A percentile compares a stretch with the other conserved stretches of the same genome.
These are phyloP conservation scores for Penicillium sp. DNA, from an alignment of 2,329 filamentous ascomycete species.

Conservation along the genomic window DNA sequence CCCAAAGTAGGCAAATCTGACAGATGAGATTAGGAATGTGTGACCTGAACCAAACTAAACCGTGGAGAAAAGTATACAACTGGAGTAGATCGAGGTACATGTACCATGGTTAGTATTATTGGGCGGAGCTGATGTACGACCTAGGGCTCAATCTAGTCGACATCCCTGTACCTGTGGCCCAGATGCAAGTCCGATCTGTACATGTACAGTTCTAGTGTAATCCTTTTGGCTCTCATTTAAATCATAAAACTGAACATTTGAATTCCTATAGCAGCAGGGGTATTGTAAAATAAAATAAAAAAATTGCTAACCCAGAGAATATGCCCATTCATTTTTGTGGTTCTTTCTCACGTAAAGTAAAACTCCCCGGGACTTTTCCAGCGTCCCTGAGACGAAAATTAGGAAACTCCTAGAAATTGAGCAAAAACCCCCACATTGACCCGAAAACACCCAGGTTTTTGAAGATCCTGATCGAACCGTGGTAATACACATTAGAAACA, in stretches of 20 bases:
- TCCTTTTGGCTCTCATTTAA: background rate
- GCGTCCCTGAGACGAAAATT: background rate
- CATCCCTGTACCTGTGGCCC: background rate
- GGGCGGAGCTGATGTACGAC: conserved; percentile 4
- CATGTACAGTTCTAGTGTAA: background rate
- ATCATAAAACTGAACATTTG: background rate
- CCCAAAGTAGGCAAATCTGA: background rate
- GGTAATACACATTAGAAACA: conserved; percentile 29
- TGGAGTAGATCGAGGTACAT: background rate
- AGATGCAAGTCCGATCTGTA: background rate
- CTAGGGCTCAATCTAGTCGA: background rate
- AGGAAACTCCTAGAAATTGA: background rate
- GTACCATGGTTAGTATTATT: background rate
- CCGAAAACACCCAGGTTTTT: conserved; percentile 14
- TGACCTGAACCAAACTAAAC: background rate
- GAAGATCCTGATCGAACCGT: conserved; percentile 17
- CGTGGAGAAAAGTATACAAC: background rate
- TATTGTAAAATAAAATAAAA: background rate
- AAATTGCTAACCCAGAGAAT: background rate
- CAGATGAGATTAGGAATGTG: background rate
- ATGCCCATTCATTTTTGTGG: background rate
- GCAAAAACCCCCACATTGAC: conserved; percentile 1
- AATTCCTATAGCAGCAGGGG: conserved; percentile 2
- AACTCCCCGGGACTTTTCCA: background rate
- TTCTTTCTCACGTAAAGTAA: background rate